These are phyloP conservation scores for Kuraishia borneana DNA, from an alignment of 805 yeast species.

Conservation along the genomic window DNA sequence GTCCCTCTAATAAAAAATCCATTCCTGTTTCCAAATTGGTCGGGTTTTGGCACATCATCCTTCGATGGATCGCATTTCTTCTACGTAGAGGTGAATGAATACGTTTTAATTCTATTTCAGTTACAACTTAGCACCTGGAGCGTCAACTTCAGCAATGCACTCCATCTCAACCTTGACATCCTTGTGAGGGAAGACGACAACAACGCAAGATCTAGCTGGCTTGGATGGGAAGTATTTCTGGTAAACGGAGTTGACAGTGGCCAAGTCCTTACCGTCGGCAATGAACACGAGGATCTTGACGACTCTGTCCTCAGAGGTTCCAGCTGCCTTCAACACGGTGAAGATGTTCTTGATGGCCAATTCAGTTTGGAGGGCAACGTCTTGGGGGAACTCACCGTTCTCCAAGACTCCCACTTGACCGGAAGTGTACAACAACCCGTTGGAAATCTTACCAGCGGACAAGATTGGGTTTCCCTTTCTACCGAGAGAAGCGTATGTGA, in stretches of 20 bases:
- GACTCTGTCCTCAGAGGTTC: conserved; percentile 32
- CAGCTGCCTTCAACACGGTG: conserved; percentile 28
- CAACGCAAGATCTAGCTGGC: conserved; percentile 45
- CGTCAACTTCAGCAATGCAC: conserved; percentile 32
- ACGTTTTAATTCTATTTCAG: no score
- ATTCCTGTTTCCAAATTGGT: not conserved
- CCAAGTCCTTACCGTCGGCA: conserved; percentile 27
- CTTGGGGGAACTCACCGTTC: conserved; percentile 27
- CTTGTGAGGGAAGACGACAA: conserved; percentile 39
- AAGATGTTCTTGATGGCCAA: conserved; percentile 31
- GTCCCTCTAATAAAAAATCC: no score
- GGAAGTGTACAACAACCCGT: conserved; percentile 35
- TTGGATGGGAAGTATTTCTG: conserved; percentile 30
- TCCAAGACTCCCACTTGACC: conserved; percentile 33
- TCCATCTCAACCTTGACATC: conserved; percentile 41
- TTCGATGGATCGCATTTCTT: not conserved
- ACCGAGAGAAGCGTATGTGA: conserved; percentile 24
- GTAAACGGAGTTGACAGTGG: conserved; percentile 33
- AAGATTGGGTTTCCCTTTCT: conserved; percentile 17
- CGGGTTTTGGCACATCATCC: not conserved
- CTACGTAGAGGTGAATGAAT: not conserved
- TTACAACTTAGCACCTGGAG: no score
- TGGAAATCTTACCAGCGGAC: conserved; percentile 29
- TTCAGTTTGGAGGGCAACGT: conserved; percentile 33
- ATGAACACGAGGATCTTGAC: conserved; percentile 40